phyloP scores from a whole-genome alignment of 2,329 filamentous ascomycete genomes.

The Paraconiothyrium brasiliense region DNA sequence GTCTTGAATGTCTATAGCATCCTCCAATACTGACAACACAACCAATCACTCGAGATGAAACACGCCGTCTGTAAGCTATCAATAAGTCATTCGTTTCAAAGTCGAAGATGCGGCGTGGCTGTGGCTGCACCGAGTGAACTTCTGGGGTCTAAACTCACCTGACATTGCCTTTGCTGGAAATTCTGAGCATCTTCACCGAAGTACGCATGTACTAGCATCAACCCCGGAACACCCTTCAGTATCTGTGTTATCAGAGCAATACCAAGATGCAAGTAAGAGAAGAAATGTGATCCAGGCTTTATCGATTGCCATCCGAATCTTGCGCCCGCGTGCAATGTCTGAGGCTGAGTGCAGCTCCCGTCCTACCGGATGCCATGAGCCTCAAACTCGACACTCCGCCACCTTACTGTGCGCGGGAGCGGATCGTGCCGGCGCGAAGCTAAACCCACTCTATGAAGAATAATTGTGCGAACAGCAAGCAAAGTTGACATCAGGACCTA shows the following conservation, averaged over 20 bases:
- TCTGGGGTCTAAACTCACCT: background rate
- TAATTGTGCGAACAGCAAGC: conserved; percentile 17
- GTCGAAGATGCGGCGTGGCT: conserved; percentile 2
- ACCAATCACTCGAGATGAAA: conserved; percentile 7
- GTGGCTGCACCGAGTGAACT: conserved; percentile 1
- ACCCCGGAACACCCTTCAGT: conserved; percentile 10
- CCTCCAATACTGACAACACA: background rate
- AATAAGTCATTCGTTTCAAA: background rate
- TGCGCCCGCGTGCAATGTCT: conserved; percentile 2
- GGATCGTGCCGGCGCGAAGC: conserved; percentile 14
- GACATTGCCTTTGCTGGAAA: background rate
- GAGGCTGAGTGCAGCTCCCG: conserved; percentile 20
- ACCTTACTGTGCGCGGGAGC: conserved; percentile 16
- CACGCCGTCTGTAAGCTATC: conserved; percentile 3
- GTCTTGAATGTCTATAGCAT: background rate
- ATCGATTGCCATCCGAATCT: conserved; percentile 18
- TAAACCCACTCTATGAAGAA: background rate
- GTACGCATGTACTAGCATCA: background rate
- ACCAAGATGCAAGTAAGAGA: conserved; percentile 8
- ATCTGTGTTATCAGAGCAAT: background rate
- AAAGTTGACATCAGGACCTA: conserved; percentile 2
- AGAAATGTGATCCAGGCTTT: conserved; percentile 6
- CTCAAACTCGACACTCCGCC: conserved; percentile 7
- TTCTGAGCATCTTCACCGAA: conserved; percentile 3
- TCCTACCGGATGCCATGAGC: conserved; percentile 12